Evolutionary conservation across 805 yeast genomes (phyloP).

Genomic region (Saccharomycopsis fibuligera): DNA sequence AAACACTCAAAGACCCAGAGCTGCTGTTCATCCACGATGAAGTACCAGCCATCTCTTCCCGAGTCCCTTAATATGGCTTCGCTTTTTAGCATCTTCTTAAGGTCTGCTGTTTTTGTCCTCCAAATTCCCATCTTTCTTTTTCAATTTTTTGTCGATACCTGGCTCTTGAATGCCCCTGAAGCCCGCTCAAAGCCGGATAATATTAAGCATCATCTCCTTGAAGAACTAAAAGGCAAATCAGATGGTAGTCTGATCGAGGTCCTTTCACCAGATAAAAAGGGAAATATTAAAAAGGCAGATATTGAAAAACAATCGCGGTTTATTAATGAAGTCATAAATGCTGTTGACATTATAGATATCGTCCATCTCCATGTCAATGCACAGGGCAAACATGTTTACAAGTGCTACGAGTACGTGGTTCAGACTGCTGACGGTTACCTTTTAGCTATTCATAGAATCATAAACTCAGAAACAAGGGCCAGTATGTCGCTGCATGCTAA

Average conservation of each 20-base stretch:
- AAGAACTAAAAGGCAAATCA: background rate
- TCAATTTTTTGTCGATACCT: conserved; percentile 12
- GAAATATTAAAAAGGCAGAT: background rate
- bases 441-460: conserved; percentile 57
- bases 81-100: background rate
- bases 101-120: background rate
- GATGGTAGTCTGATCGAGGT: too few relatives aligned
- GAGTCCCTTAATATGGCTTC: too few relatives aligned
- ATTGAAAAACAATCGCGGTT: background rate
- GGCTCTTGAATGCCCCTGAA: conserved; percentile 40
- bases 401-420: conserved; percentile 59
- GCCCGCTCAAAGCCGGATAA: conserved; percentile 36
- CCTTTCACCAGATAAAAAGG: background rate
- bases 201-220: conserved; percentile 22
- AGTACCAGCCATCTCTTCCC: too few relatives aligned
- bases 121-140: conserved; percentile 10
- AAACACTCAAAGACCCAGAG: too few relatives aligned
- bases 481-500: background rate
- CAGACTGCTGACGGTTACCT: conserved; percentile 62
- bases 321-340: conserved; percentile 22
- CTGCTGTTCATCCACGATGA: too few relatives aligned
- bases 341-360: conserved; percentile 41
- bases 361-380: conserved; percentile 42
- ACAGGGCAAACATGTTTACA: conserved; percentile 34
- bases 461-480: background rate